Evolutionary conservation across 2,329 filamentous ascomycete genomes (phyloP).

Genomic region (Neurospora sp.): DNA sequence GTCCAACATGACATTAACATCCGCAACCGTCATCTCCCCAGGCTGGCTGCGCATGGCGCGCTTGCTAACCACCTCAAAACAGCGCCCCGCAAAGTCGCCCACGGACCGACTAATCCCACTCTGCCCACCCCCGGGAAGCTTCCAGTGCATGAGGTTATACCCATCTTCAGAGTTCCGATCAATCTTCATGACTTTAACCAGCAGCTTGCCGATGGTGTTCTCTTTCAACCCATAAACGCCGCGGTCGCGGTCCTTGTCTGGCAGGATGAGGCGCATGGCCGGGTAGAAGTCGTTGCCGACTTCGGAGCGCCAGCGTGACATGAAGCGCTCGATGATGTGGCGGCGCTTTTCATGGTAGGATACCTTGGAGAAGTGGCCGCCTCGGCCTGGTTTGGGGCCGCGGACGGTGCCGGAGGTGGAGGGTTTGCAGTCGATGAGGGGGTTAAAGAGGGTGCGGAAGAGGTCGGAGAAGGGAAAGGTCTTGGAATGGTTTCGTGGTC

Average conservation of each 20-base stretch:
- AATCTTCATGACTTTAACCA: constrained; percentile 91
- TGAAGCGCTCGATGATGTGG: constrained; percentile 76
- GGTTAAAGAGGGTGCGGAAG: constrained; percentile 71
- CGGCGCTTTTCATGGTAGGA: constrained; percentile 70
- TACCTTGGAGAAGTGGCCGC: constrained; percentile 48
- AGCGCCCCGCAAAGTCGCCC: constrained; percentile 86
- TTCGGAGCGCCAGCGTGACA: constrained; percentile 74
- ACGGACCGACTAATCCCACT: constrained; percentile 41
- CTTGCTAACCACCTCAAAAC: constrained; percentile 78
- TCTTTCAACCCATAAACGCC: constrained; percentile 94
- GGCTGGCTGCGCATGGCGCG: constrained; percentile 63
- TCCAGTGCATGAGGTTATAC: constrained; percentile 81
- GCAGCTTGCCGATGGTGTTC: constrained; percentile 74
- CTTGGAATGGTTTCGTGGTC: constrained; percentile 68
- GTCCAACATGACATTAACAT: constrained; percentile 83
- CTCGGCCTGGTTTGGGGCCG: constrained; percentile 37
- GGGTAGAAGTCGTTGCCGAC: constrained; percentile 92
- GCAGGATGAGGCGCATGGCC: constrained; percentile 80
- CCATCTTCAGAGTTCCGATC: constrained; percentile 85
- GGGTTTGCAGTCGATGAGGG: constrained; percentile 67
- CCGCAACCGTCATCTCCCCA: constrained; percentile 74
- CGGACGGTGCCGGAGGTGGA: constrained; percentile 40
- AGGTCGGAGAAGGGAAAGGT: constrained; percentile 79
- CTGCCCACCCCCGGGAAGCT: constrained; percentile 57
- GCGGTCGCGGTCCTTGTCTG: constrained; percentile 85